Conservation (phyloP, 192 early-diverging fungal species). For the Geranomyces michiganensis region DNA sequence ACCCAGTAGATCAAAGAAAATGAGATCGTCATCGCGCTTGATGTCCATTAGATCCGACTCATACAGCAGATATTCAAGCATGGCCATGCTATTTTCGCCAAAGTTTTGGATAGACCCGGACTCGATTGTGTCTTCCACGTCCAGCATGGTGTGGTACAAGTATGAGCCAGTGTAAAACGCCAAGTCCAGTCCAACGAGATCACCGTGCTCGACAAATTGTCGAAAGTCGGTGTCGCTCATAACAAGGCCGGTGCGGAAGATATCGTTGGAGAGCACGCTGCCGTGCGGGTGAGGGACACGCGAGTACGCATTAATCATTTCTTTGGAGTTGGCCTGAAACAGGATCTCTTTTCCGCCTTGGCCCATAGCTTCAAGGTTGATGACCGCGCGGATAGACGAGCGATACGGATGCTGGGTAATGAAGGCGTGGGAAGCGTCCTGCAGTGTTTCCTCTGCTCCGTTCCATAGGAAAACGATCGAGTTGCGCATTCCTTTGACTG, state of each 20-base stretch:
- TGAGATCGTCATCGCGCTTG: slow-evolving; percentile 50
- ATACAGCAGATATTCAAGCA: slow-evolving; percentile 54
- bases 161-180: slow-evolving; percentile 58
- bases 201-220: slow-evolving; percentile 73
- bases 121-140: slow-evolving; percentile 57
- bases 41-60: slow-evolving; percentile 49
- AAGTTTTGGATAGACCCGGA: slow-evolving; percentile 70
- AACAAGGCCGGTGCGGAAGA: slow-evolving; percentile 60
- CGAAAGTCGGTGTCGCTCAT: slow-evolving; percentile 77
- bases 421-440: slow-evolving; percentile 77
- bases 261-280: slow-evolving; percentile 58
- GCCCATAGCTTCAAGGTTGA: slow-evolving; percentile 81
- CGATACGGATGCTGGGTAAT: slow-evolving; percentile 56
- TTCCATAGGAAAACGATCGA: slow-evolving; percentile 62
- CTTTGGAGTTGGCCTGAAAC: slow-evolving; percentile 73
- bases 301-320: slow-evolving; percentile 70
- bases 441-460: slow-evolving; percentile 75
- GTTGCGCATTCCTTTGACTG: slow-evolving; percentile 34
- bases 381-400: slow-evolving; percentile 57
- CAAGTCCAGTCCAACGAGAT: slow-evolving; percentile 64
- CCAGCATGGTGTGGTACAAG: slow-evolving; percentile 72
- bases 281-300: slow-evolving; percentile 69
- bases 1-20: slow-evolving; percentile 70
- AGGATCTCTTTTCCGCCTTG: slow-evolving; percentile 67
- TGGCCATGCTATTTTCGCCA: slow-evolving; percentile 67